Percentiles rank a stretch among this genome's conserved stretches.
phyloP scores from a whole-genome alignment of 2,329 filamentous ascomycete species.

The Cordyceps cicadae region DNA sequence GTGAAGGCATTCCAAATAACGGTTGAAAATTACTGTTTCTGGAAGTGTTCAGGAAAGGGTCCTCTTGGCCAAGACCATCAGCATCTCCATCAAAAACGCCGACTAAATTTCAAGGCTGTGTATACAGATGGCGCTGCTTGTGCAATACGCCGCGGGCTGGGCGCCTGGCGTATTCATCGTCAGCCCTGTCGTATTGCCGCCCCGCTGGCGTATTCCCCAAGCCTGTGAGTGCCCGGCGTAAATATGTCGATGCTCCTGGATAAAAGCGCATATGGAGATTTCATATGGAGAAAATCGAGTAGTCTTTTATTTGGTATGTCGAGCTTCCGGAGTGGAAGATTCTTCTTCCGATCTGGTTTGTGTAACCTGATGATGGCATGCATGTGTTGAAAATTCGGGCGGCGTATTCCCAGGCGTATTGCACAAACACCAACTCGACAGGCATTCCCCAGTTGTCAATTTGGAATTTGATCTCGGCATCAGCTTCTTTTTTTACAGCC shows the following conservation, averaged over 20 bases:
- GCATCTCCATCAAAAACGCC: not conserved
- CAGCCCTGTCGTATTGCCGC: not conserved
- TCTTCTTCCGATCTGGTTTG: too few species aligned
- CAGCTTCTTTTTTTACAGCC: not conserved
- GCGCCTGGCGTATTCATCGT: not conserved
- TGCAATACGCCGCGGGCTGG: not conserved
- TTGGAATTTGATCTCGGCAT: not conserved
- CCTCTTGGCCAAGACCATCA: not conserved
- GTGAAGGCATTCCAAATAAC: conserved; percentile 1
- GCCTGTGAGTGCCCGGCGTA: too few species aligned
- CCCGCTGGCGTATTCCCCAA: not conserved
- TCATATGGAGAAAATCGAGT: too few species aligned
- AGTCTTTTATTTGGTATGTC: too few species aligned
- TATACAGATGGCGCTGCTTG: not conserved
- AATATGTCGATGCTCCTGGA: too few species aligned
- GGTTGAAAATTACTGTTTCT: not conserved
- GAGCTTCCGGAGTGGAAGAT: too few species aligned
- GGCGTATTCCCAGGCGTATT: not conserved
- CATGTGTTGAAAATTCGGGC: too few species aligned
- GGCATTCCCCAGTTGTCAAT: not conserved
- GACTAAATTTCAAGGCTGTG: not conserved
- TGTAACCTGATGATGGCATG: too few species aligned
- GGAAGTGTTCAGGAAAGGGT: not conserved
- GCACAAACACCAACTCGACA: not conserved
- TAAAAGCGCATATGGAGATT: too few species aligned